Percentiles rank a stretch among this genome's conserved stretches.
Conservation (phyloP, 129 eudicot genomes). For the Escallonia rubra region DNA sequence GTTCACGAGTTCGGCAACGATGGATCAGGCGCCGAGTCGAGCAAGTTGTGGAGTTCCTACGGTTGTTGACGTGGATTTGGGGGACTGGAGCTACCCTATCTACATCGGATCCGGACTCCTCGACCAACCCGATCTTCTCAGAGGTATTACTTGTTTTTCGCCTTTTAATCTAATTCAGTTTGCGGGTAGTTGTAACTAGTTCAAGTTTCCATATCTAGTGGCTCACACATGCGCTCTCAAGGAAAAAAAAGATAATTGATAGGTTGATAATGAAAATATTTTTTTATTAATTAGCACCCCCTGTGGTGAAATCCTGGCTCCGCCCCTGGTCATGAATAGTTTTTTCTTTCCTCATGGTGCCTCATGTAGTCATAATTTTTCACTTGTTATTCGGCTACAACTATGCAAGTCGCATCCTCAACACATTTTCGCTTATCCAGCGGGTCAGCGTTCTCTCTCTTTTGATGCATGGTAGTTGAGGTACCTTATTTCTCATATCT, state of each 20-base stretch:
- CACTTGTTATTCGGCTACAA: slow-evolving; percentile 94
- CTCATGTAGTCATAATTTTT: slow-evolving; percentile 1
- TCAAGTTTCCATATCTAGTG: too few relatives aligned
- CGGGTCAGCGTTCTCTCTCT: slow-evolving; percentile 39
- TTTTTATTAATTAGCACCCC: too few relatives aligned
- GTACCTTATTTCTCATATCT: too few relatives aligned
- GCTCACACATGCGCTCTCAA: too few relatives aligned
- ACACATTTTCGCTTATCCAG: slow-evolving; percentile 65
- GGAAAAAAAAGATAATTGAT: too few relatives aligned
- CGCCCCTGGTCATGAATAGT: slow-evolving; percentile 1
- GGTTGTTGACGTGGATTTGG: slow-evolving; percentile 77
- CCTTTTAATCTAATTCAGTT: too few relatives aligned
- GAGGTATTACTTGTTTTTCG: too few relatives aligned
- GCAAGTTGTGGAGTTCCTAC: slow-evolving; percentile 33
- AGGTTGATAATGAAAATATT: too few relatives aligned
- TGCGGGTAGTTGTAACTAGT: too few relatives aligned
- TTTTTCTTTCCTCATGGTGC: slow-evolving; percentile 7
- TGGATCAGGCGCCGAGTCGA: slow-evolving; percentile 24
- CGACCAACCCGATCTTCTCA: slow-evolving; percentile 76
- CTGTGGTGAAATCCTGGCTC: too few relatives aligned
- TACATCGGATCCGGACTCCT: slow-evolving; percentile 89
- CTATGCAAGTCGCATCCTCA: slow-evolving; percentile 86
- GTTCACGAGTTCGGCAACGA: slow-evolving; percentile 35
- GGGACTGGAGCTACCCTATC: slow-evolving; percentile 97
- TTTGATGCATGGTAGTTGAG: too few relatives aligned